Conservation (phyloP, 192 early-diverging fungal genomes). For the Coemansia sp. region DNA sequence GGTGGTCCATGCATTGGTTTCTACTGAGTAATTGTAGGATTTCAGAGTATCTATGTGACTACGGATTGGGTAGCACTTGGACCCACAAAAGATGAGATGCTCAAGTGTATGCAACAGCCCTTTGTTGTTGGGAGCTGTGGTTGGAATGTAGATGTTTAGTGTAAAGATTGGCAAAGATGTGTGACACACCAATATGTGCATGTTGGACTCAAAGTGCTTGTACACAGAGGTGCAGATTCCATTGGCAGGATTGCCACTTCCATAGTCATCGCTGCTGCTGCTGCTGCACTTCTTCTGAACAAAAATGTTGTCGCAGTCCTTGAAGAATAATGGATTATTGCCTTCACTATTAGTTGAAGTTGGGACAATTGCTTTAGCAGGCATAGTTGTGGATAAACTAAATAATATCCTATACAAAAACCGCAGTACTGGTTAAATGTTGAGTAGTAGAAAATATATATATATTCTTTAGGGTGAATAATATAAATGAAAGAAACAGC, state of each 20-base stretch:
- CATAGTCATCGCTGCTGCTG: slow-evolving; percentile 1
- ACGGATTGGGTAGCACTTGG: slow-evolving; percentile 61
- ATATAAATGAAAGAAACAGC: too few species aligned
- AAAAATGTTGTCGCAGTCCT: slow-evolving; percentile 25
- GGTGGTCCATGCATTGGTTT: slow-evolving; percentile 76
- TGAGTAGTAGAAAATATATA: too few species aligned
- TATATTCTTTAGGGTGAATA: too few species aligned
- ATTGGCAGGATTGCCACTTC: not conserved
- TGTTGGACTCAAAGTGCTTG: slow-evolving; percentile 45
- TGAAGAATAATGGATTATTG: slow-evolving; percentile 25
- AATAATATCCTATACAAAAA: not conserved
- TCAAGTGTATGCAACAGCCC: slow-evolving; percentile 87
- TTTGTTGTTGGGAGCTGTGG: slow-evolving; percentile 61
- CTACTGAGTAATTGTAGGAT: slow-evolving; percentile 68
- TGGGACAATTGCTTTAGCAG: not conserved
- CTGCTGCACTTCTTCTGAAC: slow-evolving; percentile 11
- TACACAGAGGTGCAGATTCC: slow-evolving; percentile 51
- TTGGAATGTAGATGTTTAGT: slow-evolving; percentile 75
- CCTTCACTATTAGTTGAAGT: not conserved
- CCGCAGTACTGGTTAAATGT: too few species aligned
- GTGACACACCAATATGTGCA: slow-evolving; percentile 65
- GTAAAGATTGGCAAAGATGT: slow-evolving; percentile 68
- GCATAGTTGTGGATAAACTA: not conserved
- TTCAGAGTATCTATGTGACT: slow-evolving; percentile 78
- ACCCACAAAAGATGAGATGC: slow-evolving; percentile 81